Evolutionary conservation across 129 eudicot species (phyloP), one percentile per base, ranked within the genome.

Genomic region (Centrapalus pauciflorus): DNA sequence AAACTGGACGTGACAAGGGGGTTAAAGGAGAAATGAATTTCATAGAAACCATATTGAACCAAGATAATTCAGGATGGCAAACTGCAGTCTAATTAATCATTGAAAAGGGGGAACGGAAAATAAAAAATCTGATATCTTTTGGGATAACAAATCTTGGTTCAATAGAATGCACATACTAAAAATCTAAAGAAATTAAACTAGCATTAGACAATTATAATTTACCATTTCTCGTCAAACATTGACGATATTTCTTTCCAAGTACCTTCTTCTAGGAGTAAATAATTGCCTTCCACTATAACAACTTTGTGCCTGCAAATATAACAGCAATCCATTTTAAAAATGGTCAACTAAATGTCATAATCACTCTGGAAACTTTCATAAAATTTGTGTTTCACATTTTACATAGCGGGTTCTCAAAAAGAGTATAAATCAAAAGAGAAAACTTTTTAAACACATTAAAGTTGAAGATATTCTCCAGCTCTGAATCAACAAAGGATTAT

Each of bases 221-320:
- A 93, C 99, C 99, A 93, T 64, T 89, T 93, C 80, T 89, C 95
- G 32, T 93, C 95, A 26, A 93, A 83, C 59, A 84, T 40, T 0
- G 87, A 59, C 67, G 96, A 82, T 72, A 93, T 55, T 57, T 89
- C 96, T 63, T 81, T 86, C 99, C 99, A 93, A 34, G 66, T 59
- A 48, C 80, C 96, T 29, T 88, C 92, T 64, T 89, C 92, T 66
- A 93, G 77, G 29, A 93, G 77, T 81, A 93, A 67, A 80, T 93
- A 93, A 66, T 89, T 93, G 40, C 99, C 99, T 79, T 93, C 99
- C 41, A 89, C 96, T 68, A 93, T 83, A 33, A 93, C 92, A 59
- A 89, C 87, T 79, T 93, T 93, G 85, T 93, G 99, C 80, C 99
- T 93, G 92, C 66, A 75, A 19, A 75, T 43, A 67, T 41, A 21